Evolutionary conservation across 441 rosid species (phyloP), one percentile per base, ranked within the genome.

Genomic region (Pelargonium cotyledonis): DNA sequence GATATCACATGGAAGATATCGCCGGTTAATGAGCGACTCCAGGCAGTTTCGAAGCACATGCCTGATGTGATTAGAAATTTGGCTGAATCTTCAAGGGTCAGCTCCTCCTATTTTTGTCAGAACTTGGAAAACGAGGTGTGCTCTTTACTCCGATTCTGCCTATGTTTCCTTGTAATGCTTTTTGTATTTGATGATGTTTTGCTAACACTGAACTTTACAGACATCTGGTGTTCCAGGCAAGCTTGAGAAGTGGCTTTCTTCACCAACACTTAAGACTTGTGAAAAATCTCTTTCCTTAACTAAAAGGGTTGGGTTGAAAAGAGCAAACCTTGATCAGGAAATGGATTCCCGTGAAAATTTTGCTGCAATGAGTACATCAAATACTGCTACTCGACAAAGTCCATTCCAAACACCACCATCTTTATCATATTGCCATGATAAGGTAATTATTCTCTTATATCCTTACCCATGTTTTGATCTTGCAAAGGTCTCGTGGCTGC

Each of bases 371-470:
- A 79, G 70, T 63, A 21, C 62, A 58, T 71, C 77, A 11, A 46
- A 57, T 57, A 66, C 63, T 68, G 72, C 83, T 72, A 78, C 75
- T 72, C 82, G 73, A 66, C 93, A 78, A 68, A 89, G 96, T 87
- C 99, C 99, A 58, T 92, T 95, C 77, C 81, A 83, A 70, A 95
- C 99, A 73, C 99, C 97, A 10, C 97, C 98, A 7, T 95, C 98
- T 49, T 81, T 89, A 21, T 85, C 91, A 53, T 87, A 81, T 77
- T 72, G 78, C 68, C 81, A 81, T 49, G 83, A 79, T 76, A 85
- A 79, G 93, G 99, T 90, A 74, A 66, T 72, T 76, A 21, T 51
- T 21, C 69, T 66, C 76, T n/a, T 64, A 18, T 35, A n/a, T 21
- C 35, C 66, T 63, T 5, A 29, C 19, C 64, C 40, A 23, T 61